These are phyloP conservation scores for Linum lewisii DNA, from an alignment of 345 rosid genomes.

Conservation along the genomic window DNA sequence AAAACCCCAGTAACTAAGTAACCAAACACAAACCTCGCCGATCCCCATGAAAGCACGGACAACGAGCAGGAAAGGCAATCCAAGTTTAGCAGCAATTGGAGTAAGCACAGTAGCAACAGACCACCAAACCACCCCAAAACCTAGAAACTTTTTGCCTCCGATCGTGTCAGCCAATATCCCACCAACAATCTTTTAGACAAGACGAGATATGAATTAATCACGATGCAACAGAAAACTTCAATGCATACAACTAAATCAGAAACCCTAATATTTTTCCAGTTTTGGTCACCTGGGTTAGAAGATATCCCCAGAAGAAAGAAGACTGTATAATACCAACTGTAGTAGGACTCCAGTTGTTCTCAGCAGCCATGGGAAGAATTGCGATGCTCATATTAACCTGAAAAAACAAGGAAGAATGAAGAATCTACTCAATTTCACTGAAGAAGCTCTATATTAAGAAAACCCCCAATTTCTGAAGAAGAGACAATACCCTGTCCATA, in stretches of 20 bases:
- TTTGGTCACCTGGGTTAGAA: conserved; percentile 73
- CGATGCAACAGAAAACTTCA: too few relatives aligned
- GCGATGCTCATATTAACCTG: conserved; percentile 99
- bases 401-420: conserved; percentile 9
- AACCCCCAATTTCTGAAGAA: conserved; percentile 92
- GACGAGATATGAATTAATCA: background rate
- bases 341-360: conserved; percentile 88
- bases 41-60: conserved; percentile 96
- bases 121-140: conserved; percentile 98
- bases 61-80: conserved; percentile 78
- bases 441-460: background rate
- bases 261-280: conserved; percentile 40
- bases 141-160: conserved; percentile 85
- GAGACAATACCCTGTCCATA: conserved; percentile 95
- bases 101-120: conserved; percentile 86
- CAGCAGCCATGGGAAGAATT: conserved; percentile 90
- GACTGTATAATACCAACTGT: conserved; percentile 96
- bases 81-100: conserved; percentile 86
- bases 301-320: conserved; percentile 98
- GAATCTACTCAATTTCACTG: background rate
- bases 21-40: conserved; percentile 63
- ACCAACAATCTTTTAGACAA: conserved; percentile 58
- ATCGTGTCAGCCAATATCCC: conserved; percentile 97
- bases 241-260: background rate
- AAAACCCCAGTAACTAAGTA: too few relatives aligned